Base-by-base conservation (phyloP, 768 basidiomycete species). In the Cantharellus anzutake region DNA sequence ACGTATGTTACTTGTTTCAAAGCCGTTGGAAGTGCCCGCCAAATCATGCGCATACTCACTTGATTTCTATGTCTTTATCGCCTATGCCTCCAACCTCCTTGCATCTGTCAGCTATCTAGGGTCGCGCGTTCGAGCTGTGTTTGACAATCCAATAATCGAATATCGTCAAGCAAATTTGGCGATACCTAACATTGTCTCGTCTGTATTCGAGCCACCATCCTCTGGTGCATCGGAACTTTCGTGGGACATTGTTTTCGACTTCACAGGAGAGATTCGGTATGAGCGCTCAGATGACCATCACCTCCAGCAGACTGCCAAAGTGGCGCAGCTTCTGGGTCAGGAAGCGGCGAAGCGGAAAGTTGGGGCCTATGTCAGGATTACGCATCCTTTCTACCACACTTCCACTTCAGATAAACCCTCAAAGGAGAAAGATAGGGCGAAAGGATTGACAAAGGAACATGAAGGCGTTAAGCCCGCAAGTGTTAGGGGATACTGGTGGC, bases 161-260 rank as follows among this genome's bases (percentile, higher is more conserved):
- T 92, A 92, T 66, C 78, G 76, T 55, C 89, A 92, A 68, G 81
- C 78, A 38, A 92, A 92, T 68, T 71, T 92, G 60, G 87, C 84
- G 39, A 76, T 86, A 56, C 70, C 82, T 39, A 67, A 87, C 87
- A 67, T 29, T 11, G 44, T 48, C 60, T 82, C 52, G 14, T 55
- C 52, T 2, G 11, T 14, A 11, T 38, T 55, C 35, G 52, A 14
- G 57, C 56, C 3, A 0, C 34, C 29, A 29, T 29, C 20, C 20
- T 29, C 20, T 29, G 20, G 20, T 29, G 77, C 78, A 61, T 86
- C 84, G 58, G 73, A 78, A 63, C 69, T 75, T n/a, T 75, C 82
- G 3, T 92, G 82, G 69, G 75, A 81, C 60, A 83, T 84, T 70
- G 84, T 91, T 29, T 90, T 90, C 69, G 89, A 92, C 72, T 79